Evolutionary conservation across 257 asterid genomes (phyloP), one percentile per base, ranked within the genome.

Genomic region (Fraxinus quadrangulata): DNA sequence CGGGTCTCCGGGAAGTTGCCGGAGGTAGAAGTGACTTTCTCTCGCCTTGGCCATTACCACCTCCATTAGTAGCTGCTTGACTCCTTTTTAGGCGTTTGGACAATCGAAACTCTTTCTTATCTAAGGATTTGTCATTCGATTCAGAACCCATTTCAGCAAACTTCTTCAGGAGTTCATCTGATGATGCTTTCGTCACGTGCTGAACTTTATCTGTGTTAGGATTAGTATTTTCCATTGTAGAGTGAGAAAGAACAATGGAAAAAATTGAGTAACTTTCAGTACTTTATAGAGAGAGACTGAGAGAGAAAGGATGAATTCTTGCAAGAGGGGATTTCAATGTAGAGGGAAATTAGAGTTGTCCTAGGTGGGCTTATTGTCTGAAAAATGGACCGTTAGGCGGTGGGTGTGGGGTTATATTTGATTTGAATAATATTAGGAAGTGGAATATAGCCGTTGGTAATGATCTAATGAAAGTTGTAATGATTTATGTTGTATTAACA

Each of bases 131-230:
- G 69, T 68, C 77, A 19, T 86, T 84, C n/a, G 83, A 42, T 21
- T 83, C 86, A 8, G 87, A 85, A 67, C 81, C 96, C 82, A 85
- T 84, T 74, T 89, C 91, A 0, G 98, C 96, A 59, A 94, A 94
- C 85, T 94, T 94, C 76, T 88, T 83, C 49, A 94, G 93, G 13
- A 94, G 93, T 85, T 90, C 89, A 67, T 92, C 96, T 3, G 97
- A 94, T 2, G 97, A 90, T 51, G 90, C 84, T 84, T 90, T 94
- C 2, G 94, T 85, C 6, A 94, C 92, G 73, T 89, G 94, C 88
- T 92, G 96, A 67, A 92, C 84, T 83, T 42, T 83, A 10, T 86
- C 83, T 6, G 78, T 7, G 31, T 77, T 83, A 6, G 85, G 86
- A 77, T 80, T 81, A 0, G 3, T 71, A 30, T 84, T 84, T 76